Conservation (phyloP, 2,329 filamentous ascomycete species). For the Alternaria arbusti region DNA sequence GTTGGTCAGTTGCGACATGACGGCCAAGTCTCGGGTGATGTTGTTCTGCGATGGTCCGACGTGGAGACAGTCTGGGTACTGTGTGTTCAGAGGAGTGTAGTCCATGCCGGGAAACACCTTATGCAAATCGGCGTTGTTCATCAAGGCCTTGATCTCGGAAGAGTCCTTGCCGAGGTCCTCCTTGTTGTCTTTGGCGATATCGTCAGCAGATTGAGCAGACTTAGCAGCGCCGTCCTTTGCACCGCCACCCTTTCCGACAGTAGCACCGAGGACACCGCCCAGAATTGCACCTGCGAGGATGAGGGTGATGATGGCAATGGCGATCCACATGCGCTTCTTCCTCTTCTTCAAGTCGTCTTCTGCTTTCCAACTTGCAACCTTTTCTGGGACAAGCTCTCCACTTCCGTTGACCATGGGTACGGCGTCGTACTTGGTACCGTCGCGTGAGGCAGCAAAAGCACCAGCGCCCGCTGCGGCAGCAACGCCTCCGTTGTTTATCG, state of each 20-base stretch:
- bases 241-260: constrained; percentile 61
- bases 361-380: constrained; percentile 64
- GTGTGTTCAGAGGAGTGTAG: constrained; percentile 89
- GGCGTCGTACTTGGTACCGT: constrained; percentile 62
- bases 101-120: constrained; percentile 96
- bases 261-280: constrained; percentile 75
- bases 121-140: constrained; percentile 83
- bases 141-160: constrained; percentile 76
- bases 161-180: constrained; percentile 78
- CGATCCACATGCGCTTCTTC: constrained; percentile 72
- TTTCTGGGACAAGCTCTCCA: constrained; percentile 58
- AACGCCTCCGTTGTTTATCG: constrained; percentile 45
- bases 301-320: constrained; percentile 68
- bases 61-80: constrained; percentile 82
- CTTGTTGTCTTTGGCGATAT: constrained; percentile 68
- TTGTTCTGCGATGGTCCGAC: constrained; percentile 91
- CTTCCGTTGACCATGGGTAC: constrained; percentile 49
- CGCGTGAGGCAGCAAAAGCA: constrained; percentile 28
- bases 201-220: constrained; percentile 33
- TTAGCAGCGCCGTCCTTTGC: constrained; percentile 29
- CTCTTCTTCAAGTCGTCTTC: constrained; percentile 55
- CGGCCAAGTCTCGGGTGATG: constrained; percentile 86
- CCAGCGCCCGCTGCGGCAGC: constrained; percentile 46
- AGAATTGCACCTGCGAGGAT: constrained; percentile 74
- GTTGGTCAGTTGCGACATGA: constrained; percentile 89